A percentile compares a stretch with the other conserved stretches of the same genome.
phyloP scores from a whole-genome alignment of 2,329 filamentous ascomycete genomes.

The Daldinia eschscholtzii region DNA sequence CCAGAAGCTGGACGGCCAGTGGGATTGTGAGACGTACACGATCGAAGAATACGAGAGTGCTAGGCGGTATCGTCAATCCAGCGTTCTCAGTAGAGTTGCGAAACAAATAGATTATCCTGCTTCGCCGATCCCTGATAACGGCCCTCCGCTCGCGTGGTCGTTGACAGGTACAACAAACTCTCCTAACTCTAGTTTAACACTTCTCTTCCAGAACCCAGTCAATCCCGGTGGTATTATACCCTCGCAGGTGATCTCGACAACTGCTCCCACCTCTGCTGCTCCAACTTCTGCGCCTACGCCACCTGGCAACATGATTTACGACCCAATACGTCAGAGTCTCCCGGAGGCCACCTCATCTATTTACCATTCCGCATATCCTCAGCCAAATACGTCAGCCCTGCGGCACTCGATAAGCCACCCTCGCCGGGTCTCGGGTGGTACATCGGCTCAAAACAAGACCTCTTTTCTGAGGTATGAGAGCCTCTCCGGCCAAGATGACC shows the following conservation, averaged over 20 bases:
- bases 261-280: conserved; percentile 38
- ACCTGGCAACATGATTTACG: conserved; percentile 71
- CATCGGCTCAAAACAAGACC: conserved; percentile 44
- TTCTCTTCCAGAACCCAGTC: conserved; percentile 76
- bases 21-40: conserved; percentile 77
- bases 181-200: conserved; percentile 83
- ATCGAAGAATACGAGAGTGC: conserved; percentile 83
- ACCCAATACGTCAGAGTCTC: conserved; percentile 68
- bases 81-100: conserved; percentile 60
- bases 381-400: conserved; percentile 62
- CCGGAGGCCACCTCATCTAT: conserved; percentile 62
- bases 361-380: conserved; percentile 64
- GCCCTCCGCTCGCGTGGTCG: conserved; percentile 80
- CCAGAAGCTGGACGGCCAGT: conserved; percentile 88
- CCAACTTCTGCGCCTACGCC: conserved; percentile 61
- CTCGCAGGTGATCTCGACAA: conserved; percentile 34
- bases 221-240: conserved; percentile 41
- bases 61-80: conserved; percentile 62
- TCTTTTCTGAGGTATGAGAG: conserved; percentile 47
- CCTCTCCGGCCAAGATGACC: conserved; percentile 50
- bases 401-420: conserved; percentile 57
- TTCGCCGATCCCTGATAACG: conserved; percentile 60
- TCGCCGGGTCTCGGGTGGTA: conserved; percentile 45
- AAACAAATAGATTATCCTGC: conserved; percentile 59
- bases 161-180: conserved; percentile 90